Percentiles rank a stretch among this genome's conserved stretches.
phyloP scores from a whole-genome alignment of 139 green algal species.

The Marvania coccoides region DNA sequence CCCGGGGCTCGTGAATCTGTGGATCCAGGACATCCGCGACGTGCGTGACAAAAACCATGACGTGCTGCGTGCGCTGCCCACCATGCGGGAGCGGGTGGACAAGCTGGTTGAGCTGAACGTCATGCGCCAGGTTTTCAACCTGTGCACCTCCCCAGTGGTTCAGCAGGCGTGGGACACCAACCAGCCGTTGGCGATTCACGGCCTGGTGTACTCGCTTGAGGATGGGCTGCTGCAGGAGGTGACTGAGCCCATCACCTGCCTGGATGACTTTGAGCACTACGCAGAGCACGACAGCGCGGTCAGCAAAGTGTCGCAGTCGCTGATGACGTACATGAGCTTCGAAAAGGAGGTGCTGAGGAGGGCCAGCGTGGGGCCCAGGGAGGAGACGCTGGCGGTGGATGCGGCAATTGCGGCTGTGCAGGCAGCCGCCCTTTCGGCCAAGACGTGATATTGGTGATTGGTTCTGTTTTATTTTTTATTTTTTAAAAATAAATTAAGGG shows the following conservation, averaged over 20 bases:
- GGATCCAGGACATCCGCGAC: conserved; percentile 61
- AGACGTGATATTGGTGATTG: too few species aligned
- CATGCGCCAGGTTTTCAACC: conserved; percentile 64
- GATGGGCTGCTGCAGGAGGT: conserved; percentile 42
- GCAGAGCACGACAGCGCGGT: background rate
- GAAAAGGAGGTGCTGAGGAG: conserved; percentile 9
- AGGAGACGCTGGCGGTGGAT: too few species aligned
- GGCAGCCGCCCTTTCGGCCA: too few species aligned
- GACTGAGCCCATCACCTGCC: conserved; percentile 19
- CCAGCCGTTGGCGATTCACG: conserved; percentile 63
- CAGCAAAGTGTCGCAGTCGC: background rate
- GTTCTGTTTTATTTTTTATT: too few species aligned
- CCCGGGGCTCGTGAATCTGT: conserved; percentile 64
- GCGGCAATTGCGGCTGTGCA: too few species aligned
- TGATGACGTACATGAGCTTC: too few species aligned
- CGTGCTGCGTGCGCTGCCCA: conserved; percentile 25
- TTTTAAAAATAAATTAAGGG: too few species aligned
- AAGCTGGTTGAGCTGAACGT: conserved; percentile 46
- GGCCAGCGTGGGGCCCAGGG: too few species aligned
- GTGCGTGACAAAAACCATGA: conserved; percentile 23
- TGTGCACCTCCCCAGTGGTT: conserved; percentile 61
- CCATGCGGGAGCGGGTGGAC: conserved; percentile 23
- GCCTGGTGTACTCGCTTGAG: conserved; percentile 48
- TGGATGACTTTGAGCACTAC: conserved; percentile 17
- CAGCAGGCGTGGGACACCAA: conserved; percentile 63